These are phyloP conservation scores for Talaromyces verruculosus DNA, from an alignment of 2,329 filamentous ascomycete species.

Conservation along the genomic window DNA sequence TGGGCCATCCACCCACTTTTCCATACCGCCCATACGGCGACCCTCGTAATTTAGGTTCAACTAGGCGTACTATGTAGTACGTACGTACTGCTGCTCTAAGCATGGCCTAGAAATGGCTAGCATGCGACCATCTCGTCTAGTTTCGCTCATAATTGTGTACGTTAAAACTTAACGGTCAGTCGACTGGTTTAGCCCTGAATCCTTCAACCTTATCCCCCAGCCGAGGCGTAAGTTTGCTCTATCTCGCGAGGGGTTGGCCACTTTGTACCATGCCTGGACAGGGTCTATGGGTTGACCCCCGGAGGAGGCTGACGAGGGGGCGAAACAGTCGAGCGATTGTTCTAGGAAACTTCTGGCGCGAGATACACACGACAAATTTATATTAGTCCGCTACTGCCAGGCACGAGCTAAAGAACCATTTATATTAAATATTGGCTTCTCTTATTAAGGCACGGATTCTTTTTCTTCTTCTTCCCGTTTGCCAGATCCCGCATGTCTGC, in stretches of 20 bases:
- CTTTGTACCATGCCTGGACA: background rate
- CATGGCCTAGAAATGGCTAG: background rate
- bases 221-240: background rate
- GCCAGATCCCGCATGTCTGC: background rate
- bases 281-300: background rate
- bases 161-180: background rate
- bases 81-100: background rate
- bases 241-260: background rate
- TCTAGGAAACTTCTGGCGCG: constrained; percentile 4
- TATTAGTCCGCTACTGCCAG: constrained; percentile 1
- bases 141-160: background rate
- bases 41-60: constrained; percentile 5
- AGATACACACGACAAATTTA: background rate
- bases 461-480: background rate
- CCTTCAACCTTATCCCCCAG: background rate
- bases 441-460: background rate
- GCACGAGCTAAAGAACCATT: background rate
- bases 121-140: background rate
- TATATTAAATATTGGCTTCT: constrained; percentile 1
- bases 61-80: background rate
- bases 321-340: background rate
- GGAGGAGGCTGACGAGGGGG: constrained; percentile 1
- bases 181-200: background rate
- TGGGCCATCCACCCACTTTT: background rate
- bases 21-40: background rate